phyloP scores from a whole-genome alignment of 2,329 filamentous ascomycete species.

The Cladosporium cucumerinum region DNA sequence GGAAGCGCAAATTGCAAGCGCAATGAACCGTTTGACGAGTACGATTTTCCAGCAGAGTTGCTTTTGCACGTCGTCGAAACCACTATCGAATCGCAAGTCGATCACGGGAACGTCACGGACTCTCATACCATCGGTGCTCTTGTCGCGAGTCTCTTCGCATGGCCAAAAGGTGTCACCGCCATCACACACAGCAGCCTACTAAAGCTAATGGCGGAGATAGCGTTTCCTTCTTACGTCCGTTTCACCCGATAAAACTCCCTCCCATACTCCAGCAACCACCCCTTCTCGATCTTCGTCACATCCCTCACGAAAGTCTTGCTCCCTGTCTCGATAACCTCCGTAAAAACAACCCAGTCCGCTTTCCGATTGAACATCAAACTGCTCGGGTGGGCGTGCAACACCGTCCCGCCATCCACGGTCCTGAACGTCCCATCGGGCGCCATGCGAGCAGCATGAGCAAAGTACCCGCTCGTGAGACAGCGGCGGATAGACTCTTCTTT shows the following conservation, averaged over 20 bases:
- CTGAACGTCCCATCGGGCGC: constrained; percentile 86
- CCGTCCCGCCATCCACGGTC: constrained; percentile 75
- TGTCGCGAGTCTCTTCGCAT: neutral
- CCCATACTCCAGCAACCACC: constrained; percentile 87
- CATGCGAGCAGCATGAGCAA: constrained; percentile 91
- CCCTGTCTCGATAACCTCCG: constrained; percentile 85
- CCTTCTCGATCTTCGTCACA: constrained; percentile 87
- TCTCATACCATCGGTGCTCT: neutral
- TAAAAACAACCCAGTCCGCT: constrained; percentile 94
- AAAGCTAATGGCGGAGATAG: neutral
- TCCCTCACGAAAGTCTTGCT: constrained; percentile 88
- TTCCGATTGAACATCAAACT: constrained; percentile 95
- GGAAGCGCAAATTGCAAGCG: neutral
- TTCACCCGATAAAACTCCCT: constrained; percentile 72
- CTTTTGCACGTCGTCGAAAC: neutral
- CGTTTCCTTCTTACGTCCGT: neutral
- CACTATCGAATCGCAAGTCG: neutral
- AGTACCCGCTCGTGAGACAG: constrained; percentile 86
- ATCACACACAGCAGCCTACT: neutral
- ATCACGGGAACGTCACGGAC: no score
- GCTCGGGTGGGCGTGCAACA: constrained; percentile 83
- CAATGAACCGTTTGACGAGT: neutral
- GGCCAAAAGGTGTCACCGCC: neutral
- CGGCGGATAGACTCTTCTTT: constrained; percentile 73
- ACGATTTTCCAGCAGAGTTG: neutral